These are phyloP conservation scores for Ogataea allantospora DNA, from an alignment of 805 yeast genomes.

Conservation along the genomic window DNA sequence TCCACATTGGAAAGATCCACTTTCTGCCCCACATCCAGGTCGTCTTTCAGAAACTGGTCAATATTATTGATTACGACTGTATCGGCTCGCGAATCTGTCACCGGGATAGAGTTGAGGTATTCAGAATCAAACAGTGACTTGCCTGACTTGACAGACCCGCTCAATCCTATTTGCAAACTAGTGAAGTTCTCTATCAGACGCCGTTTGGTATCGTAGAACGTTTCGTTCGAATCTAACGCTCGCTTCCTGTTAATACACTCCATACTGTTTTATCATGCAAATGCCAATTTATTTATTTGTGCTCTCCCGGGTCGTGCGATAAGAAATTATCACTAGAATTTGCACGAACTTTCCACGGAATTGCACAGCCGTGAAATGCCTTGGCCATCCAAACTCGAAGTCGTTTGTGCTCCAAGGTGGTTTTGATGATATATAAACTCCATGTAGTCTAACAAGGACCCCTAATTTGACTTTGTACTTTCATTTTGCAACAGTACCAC, in stretches of 20 bases:
- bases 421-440: too few relatives aligned
- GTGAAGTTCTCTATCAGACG: slow-evolving; percentile 10
- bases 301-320: slow-evolving; percentile 7
- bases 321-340: slow-evolving; percentile 3
- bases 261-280: slow-evolving; percentile 2
- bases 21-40: slow-evolving; percentile 20
- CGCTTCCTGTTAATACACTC: slow-evolving; percentile 7
- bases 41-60: slow-evolving; percentile 26
- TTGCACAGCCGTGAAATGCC: slow-evolving; percentile 1
- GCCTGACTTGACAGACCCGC: not conserved
- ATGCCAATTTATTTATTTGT: slow-evolving; percentile 1
- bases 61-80: slow-evolving; percentile 23
- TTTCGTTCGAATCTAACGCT: slow-evolving; percentile 4
- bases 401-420: too few relatives aligned
- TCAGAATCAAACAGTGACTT: slow-evolving; percentile 17
- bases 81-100: slow-evolving; percentile 1
- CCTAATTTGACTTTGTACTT: too few relatives aligned
- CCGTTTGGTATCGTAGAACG: slow-evolving; percentile 6
- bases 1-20: slow-evolving; percentile 17
- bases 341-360: slow-evolving; percentile 7
- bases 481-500: too few relatives aligned
- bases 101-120: slow-evolving; percentile 3
- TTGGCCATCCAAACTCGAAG: too few relatives aligned
- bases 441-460: too few relatives aligned
- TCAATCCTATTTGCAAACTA: slow-evolving; percentile 3